Evolutionary conservation across 257 asterid species (phyloP).

Genomic region (Solanum sejunctum): DNA sequence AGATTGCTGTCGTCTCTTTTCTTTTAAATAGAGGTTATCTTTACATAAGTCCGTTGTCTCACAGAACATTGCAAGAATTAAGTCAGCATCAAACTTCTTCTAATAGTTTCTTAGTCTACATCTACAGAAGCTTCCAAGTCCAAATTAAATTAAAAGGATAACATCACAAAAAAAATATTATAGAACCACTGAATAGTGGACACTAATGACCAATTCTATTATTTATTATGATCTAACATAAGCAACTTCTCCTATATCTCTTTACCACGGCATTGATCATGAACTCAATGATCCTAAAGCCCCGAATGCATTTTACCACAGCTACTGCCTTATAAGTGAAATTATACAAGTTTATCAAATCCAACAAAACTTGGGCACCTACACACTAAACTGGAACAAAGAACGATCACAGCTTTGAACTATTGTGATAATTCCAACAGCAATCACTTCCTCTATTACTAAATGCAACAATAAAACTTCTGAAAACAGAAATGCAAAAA

Average conservation of each 20-base stretch:
- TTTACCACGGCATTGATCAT: background rate
- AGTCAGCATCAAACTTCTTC: background rate
- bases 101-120: background rate
- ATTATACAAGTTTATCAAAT: background rate
- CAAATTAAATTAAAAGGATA: background rate
- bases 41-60: background rate
- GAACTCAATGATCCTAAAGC: background rate
- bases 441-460: background rate
- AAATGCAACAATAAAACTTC: background rate
- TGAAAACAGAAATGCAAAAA: background rate
- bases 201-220: background rate
- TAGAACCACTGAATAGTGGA: background rate
- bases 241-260: background rate
- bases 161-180: background rate
- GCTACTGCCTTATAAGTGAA: background rate
- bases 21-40: background rate
- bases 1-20: background rate
- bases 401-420: background rate
- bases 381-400: background rate
- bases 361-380: background rate
- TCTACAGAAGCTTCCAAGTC: background rate
- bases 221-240: background rate
- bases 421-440: background rate
- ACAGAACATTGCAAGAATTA: background rate
- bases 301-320: background rate